These are phyloP conservation scores for Amylocystis lapponica DNA, from an alignment of 768 basidiomycete species.

Conservation along the genomic window DNA sequence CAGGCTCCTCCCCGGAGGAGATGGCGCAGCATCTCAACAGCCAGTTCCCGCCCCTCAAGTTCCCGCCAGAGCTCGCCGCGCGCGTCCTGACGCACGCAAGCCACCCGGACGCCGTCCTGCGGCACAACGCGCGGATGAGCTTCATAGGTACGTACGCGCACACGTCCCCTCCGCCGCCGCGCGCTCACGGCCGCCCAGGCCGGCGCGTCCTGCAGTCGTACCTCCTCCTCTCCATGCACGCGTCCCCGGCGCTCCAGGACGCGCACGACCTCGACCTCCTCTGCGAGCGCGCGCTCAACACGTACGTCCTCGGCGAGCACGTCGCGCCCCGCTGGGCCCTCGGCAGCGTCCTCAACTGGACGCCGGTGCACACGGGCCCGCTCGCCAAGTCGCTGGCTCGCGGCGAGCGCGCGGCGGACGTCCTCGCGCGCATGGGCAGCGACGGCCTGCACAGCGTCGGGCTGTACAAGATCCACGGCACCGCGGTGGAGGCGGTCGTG, in stretches of 20 bases:
- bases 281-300: slow-evolving; percentile 52
- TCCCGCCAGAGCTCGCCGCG: slow-evolving; percentile 64
- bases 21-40: slow-evolving; percentile 60
- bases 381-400: slow-evolving; percentile 18
- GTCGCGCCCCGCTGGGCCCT: slow-evolving; percentile 74
- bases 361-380: slow-evolving; percentile 35
- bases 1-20: no score
- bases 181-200: slow-evolving; percentile 36
- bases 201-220: slow-evolving; percentile 75
- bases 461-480: slow-evolving; percentile 72
- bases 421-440: slow-evolving; percentile 1
- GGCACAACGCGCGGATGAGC: slow-evolving; percentile 66
- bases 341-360: slow-evolving; percentile 71
- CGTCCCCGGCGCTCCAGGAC: slow-evolving; percentile 37
- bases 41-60: slow-evolving; percentile 60
- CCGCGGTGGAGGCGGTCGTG: slow-evolving; percentile 69
- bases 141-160: slow-evolving; percentile 59
- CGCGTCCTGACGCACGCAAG: slow-evolving; percentile 76
- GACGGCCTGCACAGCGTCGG: slow-evolving; percentile 41
- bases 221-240: slow-evolving; percentile 64
- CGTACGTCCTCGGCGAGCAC: slow-evolving; percentile 67
- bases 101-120: slow-evolving; percentile 55
- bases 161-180: neutral
- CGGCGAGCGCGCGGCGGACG: slow-evolving; percentile 15
- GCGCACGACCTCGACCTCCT: slow-evolving; percentile 56